phyloP scores from a whole-genome alignment of 208 protist genomes.

The Leishmania aethiopica region DNA sequence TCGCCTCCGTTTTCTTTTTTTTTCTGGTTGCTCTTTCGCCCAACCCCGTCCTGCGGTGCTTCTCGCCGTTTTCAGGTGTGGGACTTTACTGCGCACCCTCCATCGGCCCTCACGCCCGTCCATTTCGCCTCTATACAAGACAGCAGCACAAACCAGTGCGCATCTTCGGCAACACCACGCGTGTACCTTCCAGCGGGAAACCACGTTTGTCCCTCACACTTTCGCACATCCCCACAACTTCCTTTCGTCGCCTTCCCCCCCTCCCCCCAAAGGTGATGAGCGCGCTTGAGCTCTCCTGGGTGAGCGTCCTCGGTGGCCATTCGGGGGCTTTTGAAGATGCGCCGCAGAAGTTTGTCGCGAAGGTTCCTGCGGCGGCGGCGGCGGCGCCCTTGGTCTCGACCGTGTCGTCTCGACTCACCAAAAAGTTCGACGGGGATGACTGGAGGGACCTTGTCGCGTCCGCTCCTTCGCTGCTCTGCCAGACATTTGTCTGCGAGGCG shows the following conservation, averaged over 20 bases:
- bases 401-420: conserved; percentile 42
- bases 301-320: conserved; percentile 15
- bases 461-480: conserved; percentile 37
- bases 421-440: conserved; percentile 81
- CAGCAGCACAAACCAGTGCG: background rate
- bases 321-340: conserved; percentile 7
- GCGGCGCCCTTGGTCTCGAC: background rate
- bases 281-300: conserved; percentile 18
- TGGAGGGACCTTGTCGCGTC: conserved; percentile 61
- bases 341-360: conserved; percentile 3
- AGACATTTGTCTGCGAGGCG: conserved; percentile 64
- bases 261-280: background rate
- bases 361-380: background rate
- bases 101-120: background rate
- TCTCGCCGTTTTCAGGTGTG: background rate
- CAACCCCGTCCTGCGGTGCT: background rate
- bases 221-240: background rate
- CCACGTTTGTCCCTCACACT: background rate
- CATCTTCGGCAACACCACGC: background rate
- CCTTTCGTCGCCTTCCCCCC: background rate
- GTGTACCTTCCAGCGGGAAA: background rate
- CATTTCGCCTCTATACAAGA: no score
- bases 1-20: background rate
- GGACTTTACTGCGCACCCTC: background rate
- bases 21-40: background rate